phyloP scores from a whole-genome alignment of 345 rosid genomes.

The Eucalyptus rudis region DNA sequence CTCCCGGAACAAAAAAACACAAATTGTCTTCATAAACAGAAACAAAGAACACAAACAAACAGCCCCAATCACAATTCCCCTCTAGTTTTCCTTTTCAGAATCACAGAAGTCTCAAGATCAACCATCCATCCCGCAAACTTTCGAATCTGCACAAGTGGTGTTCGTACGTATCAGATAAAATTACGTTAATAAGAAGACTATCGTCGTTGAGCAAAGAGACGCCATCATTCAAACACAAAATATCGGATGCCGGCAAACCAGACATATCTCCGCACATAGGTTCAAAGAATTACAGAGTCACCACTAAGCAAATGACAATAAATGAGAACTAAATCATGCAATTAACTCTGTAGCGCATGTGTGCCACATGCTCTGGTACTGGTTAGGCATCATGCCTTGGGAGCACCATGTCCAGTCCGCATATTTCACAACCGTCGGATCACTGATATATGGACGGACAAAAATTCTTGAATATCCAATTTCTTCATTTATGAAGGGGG shows the following conservation, averaged over 20 bases:
- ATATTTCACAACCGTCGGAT: neutral
- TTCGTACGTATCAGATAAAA: neutral
- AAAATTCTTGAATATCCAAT: neutral
- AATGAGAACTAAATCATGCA: neutral
- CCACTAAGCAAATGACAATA: neutral
- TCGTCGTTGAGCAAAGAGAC: neutral
- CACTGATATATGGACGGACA: neutral
- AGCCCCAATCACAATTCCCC: no score
- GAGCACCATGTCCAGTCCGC: neutral
- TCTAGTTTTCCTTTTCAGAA: neutral
- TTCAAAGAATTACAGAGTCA: neutral
- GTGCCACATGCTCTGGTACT: neutral
- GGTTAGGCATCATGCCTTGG: neutral
- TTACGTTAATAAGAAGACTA: neutral
- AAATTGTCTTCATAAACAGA: no score
- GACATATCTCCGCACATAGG: neutral
- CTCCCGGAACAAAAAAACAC: no score
- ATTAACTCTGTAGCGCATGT: neutral
- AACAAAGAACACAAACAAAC: no score
- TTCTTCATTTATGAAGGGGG: neutral
- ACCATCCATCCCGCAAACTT: neutral
- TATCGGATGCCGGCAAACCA: neutral
- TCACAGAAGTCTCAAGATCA: neutral
- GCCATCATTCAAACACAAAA: neutral
- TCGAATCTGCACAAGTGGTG: neutral